Percentiles rank a stretch among this genome's conserved stretches.
These are phyloP conservation scores for Oryza nivara DNA, from an alignment of 176 grass and related monocot species.

Conservation along the genomic window DNA sequence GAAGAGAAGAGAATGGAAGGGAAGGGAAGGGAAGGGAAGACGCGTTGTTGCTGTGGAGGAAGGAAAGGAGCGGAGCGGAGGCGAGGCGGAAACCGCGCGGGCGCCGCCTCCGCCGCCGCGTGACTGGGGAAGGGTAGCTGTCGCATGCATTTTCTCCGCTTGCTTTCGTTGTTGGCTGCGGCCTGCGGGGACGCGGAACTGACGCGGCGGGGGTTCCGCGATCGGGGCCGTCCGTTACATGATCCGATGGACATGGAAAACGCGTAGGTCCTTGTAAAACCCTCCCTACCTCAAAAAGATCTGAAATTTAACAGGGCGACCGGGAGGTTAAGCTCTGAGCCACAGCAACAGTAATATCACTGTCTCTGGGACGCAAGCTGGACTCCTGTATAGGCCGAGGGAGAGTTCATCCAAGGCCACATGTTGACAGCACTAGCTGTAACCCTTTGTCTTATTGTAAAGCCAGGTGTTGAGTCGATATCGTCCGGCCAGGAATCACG, in stretches of 20 bases:
- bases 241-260: neutral
- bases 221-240: neutral
- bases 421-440: neutral
- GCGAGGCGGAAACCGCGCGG: constrained; percentile 37
- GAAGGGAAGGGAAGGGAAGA: neutral
- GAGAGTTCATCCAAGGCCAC: neutral
- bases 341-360: too few relatives aligned
- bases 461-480: neutral
- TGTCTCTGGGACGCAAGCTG: too few relatives aligned
- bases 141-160: neutral
- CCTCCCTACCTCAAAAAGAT: too few relatives aligned
- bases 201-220: neutral
- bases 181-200: constrained; percentile 32
- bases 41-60: neutral
- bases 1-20: neutral
- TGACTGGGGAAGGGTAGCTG: neutral
- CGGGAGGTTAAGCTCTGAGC: too few relatives aligned
- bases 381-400: too few relatives aligned
- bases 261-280: neutral
- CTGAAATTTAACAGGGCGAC: too few relatives aligned
- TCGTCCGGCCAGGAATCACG: constrained; percentile 21
- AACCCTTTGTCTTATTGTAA: neutral
- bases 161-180: neutral
- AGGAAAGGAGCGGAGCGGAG: neutral
- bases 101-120: constrained; percentile 6